These are phyloP conservation scores for Fusarium chlamydosporum DNA, from an alignment of 2,329 filamentous ascomycete genomes.

Conservation along the genomic window DNA sequence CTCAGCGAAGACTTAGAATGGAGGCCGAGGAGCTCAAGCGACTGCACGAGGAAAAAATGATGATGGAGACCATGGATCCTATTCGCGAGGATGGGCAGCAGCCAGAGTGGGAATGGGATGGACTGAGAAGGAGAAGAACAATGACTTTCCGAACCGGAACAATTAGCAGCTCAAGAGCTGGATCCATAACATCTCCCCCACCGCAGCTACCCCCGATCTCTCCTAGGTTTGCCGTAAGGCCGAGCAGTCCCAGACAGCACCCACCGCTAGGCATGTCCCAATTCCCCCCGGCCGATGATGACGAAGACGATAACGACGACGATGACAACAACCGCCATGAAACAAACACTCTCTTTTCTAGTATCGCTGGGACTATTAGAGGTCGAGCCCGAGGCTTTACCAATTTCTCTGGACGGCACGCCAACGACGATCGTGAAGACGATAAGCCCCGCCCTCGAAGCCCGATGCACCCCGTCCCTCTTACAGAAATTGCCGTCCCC, in stretches of 20 bases:
- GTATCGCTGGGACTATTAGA: constrained; percentile 68
- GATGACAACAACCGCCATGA: constrained; percentile 65
- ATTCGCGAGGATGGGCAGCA: constrained; percentile 80
- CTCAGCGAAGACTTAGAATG: constrained; percentile 79
- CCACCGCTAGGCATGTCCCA: constrained; percentile 82
- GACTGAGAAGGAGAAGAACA: constrained; percentile 80
- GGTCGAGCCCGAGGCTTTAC: constrained; percentile 54
- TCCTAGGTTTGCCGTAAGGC: constrained; percentile 43
- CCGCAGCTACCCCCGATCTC: constrained; percentile 48
- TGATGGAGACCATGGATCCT: constrained; percentile 77
- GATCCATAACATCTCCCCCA: constrained; percentile 50
- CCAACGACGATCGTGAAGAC: constrained; percentile 56
- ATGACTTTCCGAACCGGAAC: constrained; percentile 55
- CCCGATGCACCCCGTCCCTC: constrained; percentile 72
- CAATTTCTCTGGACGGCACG: constrained; percentile 53
- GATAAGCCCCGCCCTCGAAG: constrained; percentile 64
- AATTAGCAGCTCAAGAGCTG: constrained; percentile 52
- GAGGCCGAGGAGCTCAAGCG: constrained; percentile 84
- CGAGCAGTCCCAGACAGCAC: constrained; percentile 51
- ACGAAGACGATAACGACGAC: constrained; percentile 67
- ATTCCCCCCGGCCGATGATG: constrained; percentile 74
- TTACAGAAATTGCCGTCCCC: constrained; percentile 72
- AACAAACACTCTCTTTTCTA: constrained; percentile 66
- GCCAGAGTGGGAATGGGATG: constrained; percentile 86
- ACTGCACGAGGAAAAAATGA: constrained; percentile 81